Percentiles rank a stretch among this genome's conserved stretches.
phyloP scores from a whole-genome alignment of 2,329 filamentous ascomycete genomes.

The Fusarium xyrophilum region DNA sequence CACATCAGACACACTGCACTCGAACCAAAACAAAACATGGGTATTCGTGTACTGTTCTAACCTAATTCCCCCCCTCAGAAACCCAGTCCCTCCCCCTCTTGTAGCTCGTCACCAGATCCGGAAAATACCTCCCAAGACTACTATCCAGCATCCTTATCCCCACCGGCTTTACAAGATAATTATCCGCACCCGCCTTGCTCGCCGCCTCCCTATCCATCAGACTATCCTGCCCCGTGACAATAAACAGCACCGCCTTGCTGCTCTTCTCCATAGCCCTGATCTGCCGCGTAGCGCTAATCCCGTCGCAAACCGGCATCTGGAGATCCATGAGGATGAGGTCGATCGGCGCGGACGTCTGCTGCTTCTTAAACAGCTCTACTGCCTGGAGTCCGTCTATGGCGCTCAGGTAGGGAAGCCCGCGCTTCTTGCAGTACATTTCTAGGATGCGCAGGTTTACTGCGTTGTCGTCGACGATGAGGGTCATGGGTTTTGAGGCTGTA shows the following conservation, averaged over 20 bases:
- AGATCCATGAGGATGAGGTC: slow-evolving; percentile 42
- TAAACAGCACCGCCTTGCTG: slow-evolving; percentile 30
- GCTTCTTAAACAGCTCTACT: slow-evolving; percentile 44
- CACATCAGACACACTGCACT: background rate
- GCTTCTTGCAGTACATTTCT: slow-evolving; percentile 54
- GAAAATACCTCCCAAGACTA: slow-evolving; percentile 26
- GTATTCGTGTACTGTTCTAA: slow-evolving; percentile 4
- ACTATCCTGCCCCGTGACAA: slow-evolving; percentile 43
- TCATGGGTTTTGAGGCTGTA: slow-evolving; percentile 25
- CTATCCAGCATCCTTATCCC: slow-evolving; percentile 31
- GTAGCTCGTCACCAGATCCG: slow-evolving; percentile 4
- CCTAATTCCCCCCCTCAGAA: background rate
- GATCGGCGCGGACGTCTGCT: slow-evolving; percentile 26
- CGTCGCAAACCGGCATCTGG: slow-evolving; percentile 43
- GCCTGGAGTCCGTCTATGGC: slow-evolving; percentile 55
- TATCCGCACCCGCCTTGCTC: slow-evolving; percentile 33
- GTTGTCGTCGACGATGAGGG: slow-evolving; percentile 57
- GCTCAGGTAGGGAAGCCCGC: slow-evolving; percentile 50
- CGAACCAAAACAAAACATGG: background rate
- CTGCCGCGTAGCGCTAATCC: slow-evolving; percentile 39
- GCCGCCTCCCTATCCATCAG: slow-evolving; percentile 26
- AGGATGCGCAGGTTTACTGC: slow-evolving; percentile 57
- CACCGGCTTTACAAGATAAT: slow-evolving; percentile 40
- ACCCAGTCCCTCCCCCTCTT: background rate
- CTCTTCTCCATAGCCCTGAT: slow-evolving; percentile 37